Base-by-base conservation (phyloP, 1,139 yeast genomes). In the Hanseniaspora uvarum region DNA sequence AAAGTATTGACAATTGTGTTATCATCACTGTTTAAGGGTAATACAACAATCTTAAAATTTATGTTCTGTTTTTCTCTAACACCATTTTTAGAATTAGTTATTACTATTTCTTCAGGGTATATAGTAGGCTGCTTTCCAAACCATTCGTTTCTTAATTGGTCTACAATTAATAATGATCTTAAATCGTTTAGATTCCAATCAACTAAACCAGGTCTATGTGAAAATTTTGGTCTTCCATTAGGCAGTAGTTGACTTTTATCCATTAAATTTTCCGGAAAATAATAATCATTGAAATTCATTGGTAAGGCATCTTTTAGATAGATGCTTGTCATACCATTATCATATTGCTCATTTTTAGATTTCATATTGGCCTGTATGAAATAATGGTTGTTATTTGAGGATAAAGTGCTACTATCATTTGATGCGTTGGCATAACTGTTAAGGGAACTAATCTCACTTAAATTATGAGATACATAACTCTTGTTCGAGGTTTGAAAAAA, bases 181-280 rank as follows among this genome's bases (percentile, higher is more conserved):
- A 78, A 67, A 62, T 81, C 86, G 63, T 81, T 81, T 53, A 79
- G 62, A 47, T 74, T 78, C 87, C 87, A 81, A 63, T 80, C 83
- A 5, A 50, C 53, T 37, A 78, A 69, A 43, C 81, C 67, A 16
- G 75, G 77, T 51, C 86, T 69, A 58, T 75, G 76, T 0, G 85
- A 79, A 65, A 79, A 80, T 37, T 66, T 64, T 10, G 86, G 86
- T 39, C 86, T 71, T 4, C 83, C 84, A 56, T 75, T 72, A 12
- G 75, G 68, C 23, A 73, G 64, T 30, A 73, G 59, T 38, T 63
- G 63, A 1, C 63, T 58, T n/a, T 71, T 70, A 54, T 68, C 70
- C 49, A 68, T 64, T 43, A 75, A 43, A 21, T 52, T 47, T 16
- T 78, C 79, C 1, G 79, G 75, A 0, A 80, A 68, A 63, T 80